phyloP scores from a whole-genome alignment of 805 yeast species.

The Tetrapisispora namnaoensis region DNA sequence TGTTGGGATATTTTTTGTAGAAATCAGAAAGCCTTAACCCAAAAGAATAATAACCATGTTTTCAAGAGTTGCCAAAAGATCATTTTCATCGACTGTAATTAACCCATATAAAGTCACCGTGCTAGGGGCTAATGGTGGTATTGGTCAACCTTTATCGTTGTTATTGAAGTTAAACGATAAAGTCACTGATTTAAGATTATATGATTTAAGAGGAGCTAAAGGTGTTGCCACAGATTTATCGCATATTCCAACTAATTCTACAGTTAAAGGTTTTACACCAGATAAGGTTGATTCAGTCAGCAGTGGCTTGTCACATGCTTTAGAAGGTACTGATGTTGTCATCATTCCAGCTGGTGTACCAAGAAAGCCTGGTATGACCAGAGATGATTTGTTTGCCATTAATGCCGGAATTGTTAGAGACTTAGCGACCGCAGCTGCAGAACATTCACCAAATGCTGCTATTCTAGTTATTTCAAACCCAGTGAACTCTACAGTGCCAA shows the following conservation, averaged over 20 bases:
- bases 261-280: slow-evolving; percentile 80
- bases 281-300: slow-evolving; percentile 42
- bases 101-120: slow-evolving; percentile 72
- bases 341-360: slow-evolving; percentile 97
- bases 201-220: slow-evolving; percentile 85
- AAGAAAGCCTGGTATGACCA: slow-evolving; percentile 98
- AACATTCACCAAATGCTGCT: slow-evolving; percentile 74
- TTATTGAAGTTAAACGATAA: slow-evolving; percentile 80
- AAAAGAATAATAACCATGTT: slow-evolving; percentile 34
- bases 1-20: too few relatives aligned
- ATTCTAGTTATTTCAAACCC: slow-evolving; percentile 85
- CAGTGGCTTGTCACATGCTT: slow-evolving; percentile 59
- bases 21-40: too few relatives aligned
- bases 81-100: slow-evolving; percentile 58
- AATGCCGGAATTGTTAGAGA: slow-evolving; percentile 93
- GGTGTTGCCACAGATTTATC: slow-evolving; percentile 97
- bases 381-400: slow-evolving; percentile 94
- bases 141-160: slow-evolving; percentile 82
- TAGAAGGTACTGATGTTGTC: slow-evolving; percentile 64
- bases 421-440: slow-evolving; percentile 78
- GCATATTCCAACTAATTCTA: slow-evolving; percentile 87
- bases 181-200: slow-evolving; percentile 76
- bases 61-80: slow-evolving; percentile 46
- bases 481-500: slow-evolving; percentile 94
- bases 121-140: slow-evolving; percentile 87